Conservation (phyloP, 1,139 yeast species). For the Debaryomycetaceae sp. region DNA sequence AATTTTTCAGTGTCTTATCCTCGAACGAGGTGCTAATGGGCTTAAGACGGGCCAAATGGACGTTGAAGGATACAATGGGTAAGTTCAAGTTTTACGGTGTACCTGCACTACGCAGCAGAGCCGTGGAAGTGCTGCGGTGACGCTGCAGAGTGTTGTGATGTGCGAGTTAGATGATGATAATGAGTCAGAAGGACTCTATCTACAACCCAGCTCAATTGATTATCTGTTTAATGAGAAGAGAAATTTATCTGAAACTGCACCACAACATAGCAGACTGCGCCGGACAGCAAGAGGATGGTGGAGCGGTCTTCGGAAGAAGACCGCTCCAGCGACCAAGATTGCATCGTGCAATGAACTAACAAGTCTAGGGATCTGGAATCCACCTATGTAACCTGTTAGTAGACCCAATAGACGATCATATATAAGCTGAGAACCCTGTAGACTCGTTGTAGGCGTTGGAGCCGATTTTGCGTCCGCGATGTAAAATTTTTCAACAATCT, state of each 20-base stretch:
- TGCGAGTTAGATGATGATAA: constrained; percentile 30
- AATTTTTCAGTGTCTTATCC: too few relatives aligned
- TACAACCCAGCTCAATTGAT: constrained; percentile 55
- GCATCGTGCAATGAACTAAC: neutral
- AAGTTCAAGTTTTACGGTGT: too few relatives aligned
- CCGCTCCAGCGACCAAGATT: constrained; percentile 12
- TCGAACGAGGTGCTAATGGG: too few relatives aligned
- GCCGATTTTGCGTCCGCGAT: constrained; percentile 1
- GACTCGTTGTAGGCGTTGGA: neutral
- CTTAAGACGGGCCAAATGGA: too few relatives aligned
- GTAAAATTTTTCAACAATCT: constrained; percentile 1
- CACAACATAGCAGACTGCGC: too few relatives aligned
- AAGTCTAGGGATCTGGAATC: neutral
- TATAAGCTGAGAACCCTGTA: neutral
- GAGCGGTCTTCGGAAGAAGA: too few relatives aligned
- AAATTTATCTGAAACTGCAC: constrained; percentile 30
- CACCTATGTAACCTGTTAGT: neutral
- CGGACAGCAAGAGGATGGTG: too few relatives aligned
- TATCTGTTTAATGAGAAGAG: constrained; percentile 48
- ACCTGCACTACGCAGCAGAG: too few relatives aligned
- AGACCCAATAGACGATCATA: neutral
- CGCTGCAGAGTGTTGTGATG: neutral
- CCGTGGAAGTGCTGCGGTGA: neutral
- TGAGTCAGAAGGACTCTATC: constrained; percentile 44
- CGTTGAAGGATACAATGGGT: too few relatives aligned